phyloP scores from a whole-genome alignment of 306 rosid genomes.

The Vigna nakashimae region DNA sequence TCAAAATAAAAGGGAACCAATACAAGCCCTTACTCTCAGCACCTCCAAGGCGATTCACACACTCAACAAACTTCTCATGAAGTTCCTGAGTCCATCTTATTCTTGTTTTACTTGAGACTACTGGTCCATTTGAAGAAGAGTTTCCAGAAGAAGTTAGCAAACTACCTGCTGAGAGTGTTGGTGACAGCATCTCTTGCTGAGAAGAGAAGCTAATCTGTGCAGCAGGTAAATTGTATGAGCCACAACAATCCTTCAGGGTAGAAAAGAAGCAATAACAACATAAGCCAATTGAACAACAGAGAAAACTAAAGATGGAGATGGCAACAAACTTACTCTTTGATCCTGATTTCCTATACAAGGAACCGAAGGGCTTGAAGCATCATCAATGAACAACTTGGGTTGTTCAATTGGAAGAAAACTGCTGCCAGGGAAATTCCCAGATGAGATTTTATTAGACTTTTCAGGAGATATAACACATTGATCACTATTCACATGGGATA shows the following conservation, averaged over 20 bases:
- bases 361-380: constrained; percentile 37
- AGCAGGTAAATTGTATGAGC: constrained; percentile 49
- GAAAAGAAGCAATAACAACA: constrained; percentile 20
- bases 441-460: constrained; percentile 41
- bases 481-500: constrained; percentile 45
- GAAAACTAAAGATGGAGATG: background rate
- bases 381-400: constrained; percentile 50
- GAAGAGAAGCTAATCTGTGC: constrained; percentile 54
- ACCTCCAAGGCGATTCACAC: constrained; percentile 87
- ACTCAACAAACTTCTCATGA: constrained; percentile 87
- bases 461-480: constrained; percentile 47
- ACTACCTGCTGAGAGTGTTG: constrained; percentile 39
- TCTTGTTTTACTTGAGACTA: constrained; percentile 62
- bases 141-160: constrained; percentile 39
- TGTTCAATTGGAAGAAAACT: constrained; percentile 52
- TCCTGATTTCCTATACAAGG: constrained; percentile 58
- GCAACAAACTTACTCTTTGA: constrained; percentile 52
- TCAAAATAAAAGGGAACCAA: background rate
- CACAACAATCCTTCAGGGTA: constrained; percentile 47
- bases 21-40: constrained; percentile 62
- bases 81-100: constrained; percentile 96
- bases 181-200: constrained; percentile 60
- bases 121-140: constrained; percentile 51
- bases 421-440: constrained; percentile 37
- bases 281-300: background rate